Conservation (phyloP, 257 asterid species). For the Paraleonurus japonicus region DNA sequence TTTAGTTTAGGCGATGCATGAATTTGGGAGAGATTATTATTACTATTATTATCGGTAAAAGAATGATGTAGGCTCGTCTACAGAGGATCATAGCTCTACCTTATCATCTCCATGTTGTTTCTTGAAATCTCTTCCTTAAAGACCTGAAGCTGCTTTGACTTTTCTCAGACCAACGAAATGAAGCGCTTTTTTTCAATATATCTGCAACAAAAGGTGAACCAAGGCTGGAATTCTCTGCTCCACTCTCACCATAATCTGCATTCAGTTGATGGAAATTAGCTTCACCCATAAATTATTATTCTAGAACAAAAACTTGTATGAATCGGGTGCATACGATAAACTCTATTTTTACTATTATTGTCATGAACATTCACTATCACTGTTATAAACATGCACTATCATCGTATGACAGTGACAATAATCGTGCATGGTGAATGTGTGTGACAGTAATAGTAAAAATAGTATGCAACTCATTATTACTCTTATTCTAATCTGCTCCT, state of each 20-base stretch:
- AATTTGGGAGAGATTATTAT: background rate
- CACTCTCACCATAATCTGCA: constrained; percentile 70
- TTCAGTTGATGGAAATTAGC: constrained; percentile 7
- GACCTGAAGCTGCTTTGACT: constrained; percentile 82
- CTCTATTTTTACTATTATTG: too few species aligned
- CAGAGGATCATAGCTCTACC: background rate
- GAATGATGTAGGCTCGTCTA: background rate
- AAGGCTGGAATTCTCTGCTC: constrained; percentile 44
- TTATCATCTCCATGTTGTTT: constrained; percentile 54
- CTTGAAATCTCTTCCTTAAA: constrained; percentile 72
- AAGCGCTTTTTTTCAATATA: constrained; percentile 53
- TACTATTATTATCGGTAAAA: too few species aligned
- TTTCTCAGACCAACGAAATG: constrained; percentile 78
- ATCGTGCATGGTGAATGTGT: too few species aligned
- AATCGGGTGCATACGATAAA: too few species aligned
- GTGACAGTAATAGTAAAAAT: too few species aligned
- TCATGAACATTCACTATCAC: too few species aligned
- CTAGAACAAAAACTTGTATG: too few species aligned
- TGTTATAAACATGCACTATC: too few species aligned
- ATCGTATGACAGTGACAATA: too few species aligned
- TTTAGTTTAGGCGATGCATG: background rate
- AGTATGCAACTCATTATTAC: too few species aligned
- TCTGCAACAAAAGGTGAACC: constrained; percentile 74
- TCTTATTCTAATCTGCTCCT: background rate
- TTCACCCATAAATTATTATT: too few species aligned